These are phyloP conservation scores for Dichomitus squalens DNA, from an alignment of 1,284 basidiomycete genomes.

Conservation along the genomic window DNA sequence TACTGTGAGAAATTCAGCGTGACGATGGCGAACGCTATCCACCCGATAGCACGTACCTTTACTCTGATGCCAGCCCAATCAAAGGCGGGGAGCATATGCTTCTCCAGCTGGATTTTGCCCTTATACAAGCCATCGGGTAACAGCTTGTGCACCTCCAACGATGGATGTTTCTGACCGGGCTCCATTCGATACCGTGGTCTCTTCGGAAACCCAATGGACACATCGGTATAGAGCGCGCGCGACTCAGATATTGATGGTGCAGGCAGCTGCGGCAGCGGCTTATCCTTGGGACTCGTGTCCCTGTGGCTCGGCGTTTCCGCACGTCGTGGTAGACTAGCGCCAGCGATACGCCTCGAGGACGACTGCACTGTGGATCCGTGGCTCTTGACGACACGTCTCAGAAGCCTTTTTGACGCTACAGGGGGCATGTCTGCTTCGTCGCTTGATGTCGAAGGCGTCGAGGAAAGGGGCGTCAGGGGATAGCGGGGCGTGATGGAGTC, in stretches of 20 bases:
- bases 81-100: conserved; percentile 63
- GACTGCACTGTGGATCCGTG: not conserved
- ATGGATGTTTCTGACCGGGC: conserved; percentile 42
- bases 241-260: conserved; percentile 45
- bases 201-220: conserved; percentile 69
- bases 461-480: conserved; percentile 34
- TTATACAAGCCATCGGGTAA: conserved; percentile 71
- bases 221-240: conserved; percentile 52
- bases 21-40: not conserved
- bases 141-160: conserved; percentile 45
- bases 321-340: not conserved
- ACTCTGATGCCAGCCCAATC: conserved; percentile 67
- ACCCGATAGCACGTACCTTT: conserved; percentile 47
- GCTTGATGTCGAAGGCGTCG: conserved; percentile 49
- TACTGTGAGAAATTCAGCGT: conserved; percentile 47
- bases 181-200: conserved; percentile 50
- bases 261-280: conserved; percentile 50
- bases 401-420: conserved; percentile 36
- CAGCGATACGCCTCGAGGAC: not conserved
- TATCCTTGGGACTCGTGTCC: conserved; percentile 31
- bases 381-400: conserved; percentile 45
- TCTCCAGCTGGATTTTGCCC: conserved; percentile 52
- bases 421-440: conserved; percentile 49
- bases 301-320: not conserved
- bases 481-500: conserved; percentile 32